Evolutionary conservation across 352 stramenopile species (phyloP).

Genomic region (Phytopythium montanum): DNA sequence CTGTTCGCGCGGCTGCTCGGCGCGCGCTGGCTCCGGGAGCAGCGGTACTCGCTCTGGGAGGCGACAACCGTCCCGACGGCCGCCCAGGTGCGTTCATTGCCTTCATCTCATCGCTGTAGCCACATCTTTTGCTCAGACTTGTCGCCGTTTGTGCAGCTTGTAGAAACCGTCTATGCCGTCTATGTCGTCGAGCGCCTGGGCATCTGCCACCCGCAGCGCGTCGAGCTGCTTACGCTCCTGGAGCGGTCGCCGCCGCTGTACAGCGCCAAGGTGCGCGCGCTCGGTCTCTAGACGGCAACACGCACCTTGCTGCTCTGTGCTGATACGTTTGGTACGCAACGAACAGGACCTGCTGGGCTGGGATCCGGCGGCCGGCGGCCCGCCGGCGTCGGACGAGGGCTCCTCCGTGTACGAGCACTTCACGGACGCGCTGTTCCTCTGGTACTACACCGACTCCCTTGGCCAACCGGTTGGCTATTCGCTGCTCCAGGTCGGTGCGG

Average conservation of each 20-base stretch:
- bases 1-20: conserved; percentile 61
- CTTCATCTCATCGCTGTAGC: neutral
- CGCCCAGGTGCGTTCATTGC: conserved; percentile 22
- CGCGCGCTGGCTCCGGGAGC: conserved; percentile 46
- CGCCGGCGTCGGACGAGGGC: conserved; percentile 30
- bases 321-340: conserved; percentile 5
- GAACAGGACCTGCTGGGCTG: conserved; percentile 80
- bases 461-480: conserved; percentile 60
- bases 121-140: neutral
- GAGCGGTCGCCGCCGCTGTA: conserved; percentile 47
- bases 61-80: conserved; percentile 33
- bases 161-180: conserved; percentile 55
- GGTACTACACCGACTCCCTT: conserved; percentile 62
- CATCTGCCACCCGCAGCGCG: conserved; percentile 51
- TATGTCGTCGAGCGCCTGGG: conserved; percentile 77
- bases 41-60: conserved; percentile 42
- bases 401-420: conserved; percentile 52
- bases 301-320: neutral
- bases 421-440: conserved; percentile 62
- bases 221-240: conserved; percentile 68
- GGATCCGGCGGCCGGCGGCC: conserved; percentile 46
- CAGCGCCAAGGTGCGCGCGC: conserved; percentile 25
- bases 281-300: neutral
- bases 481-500: conserved; percentile 40
- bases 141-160: conserved; percentile 18